Evolutionary conservation across 2,329 filamentous ascomycete species (phyloP), one percentile per base, ranked within the genome.

Genomic region (Aspergillus arachidicola): DNA sequence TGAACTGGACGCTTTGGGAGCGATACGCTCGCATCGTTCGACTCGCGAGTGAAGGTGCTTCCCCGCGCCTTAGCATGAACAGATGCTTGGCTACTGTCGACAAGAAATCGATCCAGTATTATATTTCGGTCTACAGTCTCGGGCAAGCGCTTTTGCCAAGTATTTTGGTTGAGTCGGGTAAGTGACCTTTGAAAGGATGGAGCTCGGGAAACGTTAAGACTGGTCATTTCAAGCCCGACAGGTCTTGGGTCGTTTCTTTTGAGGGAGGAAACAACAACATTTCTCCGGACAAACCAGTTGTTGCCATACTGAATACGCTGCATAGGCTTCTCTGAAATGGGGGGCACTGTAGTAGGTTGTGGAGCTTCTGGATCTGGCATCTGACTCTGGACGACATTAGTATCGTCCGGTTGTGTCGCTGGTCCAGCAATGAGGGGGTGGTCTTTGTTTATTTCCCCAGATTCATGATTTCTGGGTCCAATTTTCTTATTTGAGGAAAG

Each of bases 91-190:
- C 58, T 62, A 57, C 58, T 64, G 34, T 69, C 68, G 4, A 72
- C 68, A 43, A 81, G 73, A 59, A 75, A 80, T 23, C 78, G 76
- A 65, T 78, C 71, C 10, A 80, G 63, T 9, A 76, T 71, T 34
- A 78, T 60, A 34, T 71, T 76, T 16, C 68, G 66, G 43, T 67
- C 68, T 26, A 64, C 63, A 12, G 55, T 41, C 48, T 66, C 60
- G 30, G 67, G 61, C 1, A 65, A 60, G 21, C 61, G 59, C 43
- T 68, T 64, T n/a, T 68, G 62, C 34, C 70, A 69, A 64, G 74
- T 75, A 19, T 72, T 68, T 32, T 67, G 69, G 59, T 76, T 76
- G 9, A 79, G 61, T 65, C 73, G 46, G 58, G 75, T 72, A 51
- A 79, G 69, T 11, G 72, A 76, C 48, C 67, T 68, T 46, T 72